Evolutionary conservation across 75 land plant species (phyloP).

Genomic region (Azolla pinnata): DNA sequence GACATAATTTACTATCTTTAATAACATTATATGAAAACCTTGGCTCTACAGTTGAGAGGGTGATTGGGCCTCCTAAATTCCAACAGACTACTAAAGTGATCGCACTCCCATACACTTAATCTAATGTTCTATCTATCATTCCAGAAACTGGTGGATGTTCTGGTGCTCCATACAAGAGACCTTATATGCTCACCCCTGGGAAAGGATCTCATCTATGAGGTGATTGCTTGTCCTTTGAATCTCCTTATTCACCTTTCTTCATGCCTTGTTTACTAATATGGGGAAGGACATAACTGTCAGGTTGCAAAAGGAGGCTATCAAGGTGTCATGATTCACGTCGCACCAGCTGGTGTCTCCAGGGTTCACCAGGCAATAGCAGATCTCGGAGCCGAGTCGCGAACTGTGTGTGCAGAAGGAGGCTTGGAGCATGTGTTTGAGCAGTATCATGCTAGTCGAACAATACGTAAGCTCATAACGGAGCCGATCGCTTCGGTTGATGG

Average conservation of each 20-base stretch:
- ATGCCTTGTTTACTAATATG: background rate
- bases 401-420: slow-evolving; percentile 17
- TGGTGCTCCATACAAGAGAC: slow-evolving; percentile 54
- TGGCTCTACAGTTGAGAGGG: no score
- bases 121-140: no score
- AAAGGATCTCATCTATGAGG: slow-evolving; percentile 86
- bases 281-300: slow-evolving; percentile 24
- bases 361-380: slow-evolving; percentile 67
- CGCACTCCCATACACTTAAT: no score
- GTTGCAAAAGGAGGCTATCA: slow-evolving; percentile 82
- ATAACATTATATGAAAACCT: no score
- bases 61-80: no score
- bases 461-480: slow-evolving; percentile 64
- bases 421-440: slow-evolving; percentile 72
- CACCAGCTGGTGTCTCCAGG: slow-evolving; percentile 25
- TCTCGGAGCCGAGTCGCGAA: slow-evolving; percentile 46
- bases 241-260: background rate
- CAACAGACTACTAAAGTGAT: no score
- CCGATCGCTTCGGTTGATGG: slow-evolving; percentile 15
- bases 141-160: slow-evolving; percentile 63
- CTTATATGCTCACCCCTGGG: slow-evolving; percentile 67
- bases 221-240: slow-evolving; percentile 11
- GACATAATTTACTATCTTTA: no score
- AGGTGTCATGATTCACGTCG: slow-evolving; percentile 44
- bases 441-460: slow-evolving; percentile 78